Base-by-base conservation (phyloP, 1,284 basidiomycete genomes). In the Caloboletus firmus region DNA sequence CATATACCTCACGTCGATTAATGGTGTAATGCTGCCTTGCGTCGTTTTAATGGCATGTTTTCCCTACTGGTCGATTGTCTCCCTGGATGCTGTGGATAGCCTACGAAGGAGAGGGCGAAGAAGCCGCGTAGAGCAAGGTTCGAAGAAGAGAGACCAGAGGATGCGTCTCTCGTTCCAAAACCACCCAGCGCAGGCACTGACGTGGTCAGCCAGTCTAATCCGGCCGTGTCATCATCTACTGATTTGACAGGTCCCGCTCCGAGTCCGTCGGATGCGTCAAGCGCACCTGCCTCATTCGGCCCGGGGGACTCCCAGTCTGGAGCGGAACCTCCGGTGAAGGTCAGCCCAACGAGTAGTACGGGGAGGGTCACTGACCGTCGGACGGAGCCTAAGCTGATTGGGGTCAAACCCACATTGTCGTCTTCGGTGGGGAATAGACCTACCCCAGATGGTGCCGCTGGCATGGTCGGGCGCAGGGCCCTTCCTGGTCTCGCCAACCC, bases 91-190 rank as follows among this genome's bases (percentile, higher is more conserved):
- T 56, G 48, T 52, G 46, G 57, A 67, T 65, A 90, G 87, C 85
- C 84, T 52, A 89, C 88, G 36, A 88, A 82, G 74, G 81, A 82
- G 52, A 77, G 85, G 67, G 81, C 81, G 50, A 82, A 76, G 72
- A 82, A 82, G 66, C 84, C 84, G 52, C 79, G 77, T 61, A 87
- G 82, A 69, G 69, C 59, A 74, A 71, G 62, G 49, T 57, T 59
- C 41, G 63, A 62, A 52, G 67, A 67, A 59, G 57, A 26, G 13
- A 35, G 17, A 12, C 40, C 41, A 15, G 51, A 39, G 2, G 45
- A 40, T 12, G 26, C 3, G 26, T 28, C 39, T n/a, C 43, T 17
- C 37, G 43, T 36, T n/a, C 17, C 15, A 22, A 34, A 13, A n/a
- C 28, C 31, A 9, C 39, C 41, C 7, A 15, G n/a, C 13, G 42